Percentiles rank a stretch among this genome's conserved stretches.
These are phyloP conservation scores for Penicillium sp. DNA, from an alignment of 2,329 filamentous ascomycete species.

Conservation along the genomic window DNA sequence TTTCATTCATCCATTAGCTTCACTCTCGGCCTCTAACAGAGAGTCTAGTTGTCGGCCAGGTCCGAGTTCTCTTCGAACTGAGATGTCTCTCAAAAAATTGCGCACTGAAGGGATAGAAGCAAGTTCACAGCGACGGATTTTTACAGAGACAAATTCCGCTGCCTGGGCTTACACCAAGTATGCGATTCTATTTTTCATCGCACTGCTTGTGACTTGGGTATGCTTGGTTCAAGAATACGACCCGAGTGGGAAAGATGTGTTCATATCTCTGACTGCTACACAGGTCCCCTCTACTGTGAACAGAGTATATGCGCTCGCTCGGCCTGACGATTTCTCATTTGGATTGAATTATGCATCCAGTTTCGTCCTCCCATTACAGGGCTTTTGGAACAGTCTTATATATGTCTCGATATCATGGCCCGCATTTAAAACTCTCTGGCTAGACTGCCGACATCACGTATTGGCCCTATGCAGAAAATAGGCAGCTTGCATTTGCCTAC, in stretches of 20 bases:
- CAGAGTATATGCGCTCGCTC: slow-evolving; percentile 66
- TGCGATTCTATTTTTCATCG: slow-evolving; percentile 42
- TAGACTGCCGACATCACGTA: slow-evolving; percentile 1
- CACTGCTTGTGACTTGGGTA: slow-evolving; percentile 45
- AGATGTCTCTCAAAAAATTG: not conserved
- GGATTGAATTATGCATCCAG: slow-evolving; percentile 67
- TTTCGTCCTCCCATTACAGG: slow-evolving; percentile 74
- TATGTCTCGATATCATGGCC: slow-evolving; percentile 68
- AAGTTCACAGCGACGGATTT: slow-evolving; percentile 16
- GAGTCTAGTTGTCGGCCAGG: not conserved
- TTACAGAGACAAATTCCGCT: slow-evolving; percentile 35
- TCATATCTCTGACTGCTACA: not conserved
- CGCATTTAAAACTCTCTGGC: slow-evolving; percentile 51
- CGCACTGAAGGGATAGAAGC: slow-evolving; percentile 6
- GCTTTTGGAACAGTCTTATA: slow-evolving; percentile 79
- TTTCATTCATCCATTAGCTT: not conserved
- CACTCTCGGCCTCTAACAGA: not conserved
- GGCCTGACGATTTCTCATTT: slow-evolving; percentile 53
- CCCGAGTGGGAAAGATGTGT: not conserved
- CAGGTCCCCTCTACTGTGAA: slow-evolving; percentile 70
- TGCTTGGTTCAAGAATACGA: not conserved
- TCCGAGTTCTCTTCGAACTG: slow-evolving; percentile 4
- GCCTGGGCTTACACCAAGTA: slow-evolving; percentile 42
- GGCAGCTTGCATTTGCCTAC: too few species aligned
- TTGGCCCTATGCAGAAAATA: not conserved